Conservation (phyloP, 805 yeast species). For the Yamadazyma tumulicola region DNA sequence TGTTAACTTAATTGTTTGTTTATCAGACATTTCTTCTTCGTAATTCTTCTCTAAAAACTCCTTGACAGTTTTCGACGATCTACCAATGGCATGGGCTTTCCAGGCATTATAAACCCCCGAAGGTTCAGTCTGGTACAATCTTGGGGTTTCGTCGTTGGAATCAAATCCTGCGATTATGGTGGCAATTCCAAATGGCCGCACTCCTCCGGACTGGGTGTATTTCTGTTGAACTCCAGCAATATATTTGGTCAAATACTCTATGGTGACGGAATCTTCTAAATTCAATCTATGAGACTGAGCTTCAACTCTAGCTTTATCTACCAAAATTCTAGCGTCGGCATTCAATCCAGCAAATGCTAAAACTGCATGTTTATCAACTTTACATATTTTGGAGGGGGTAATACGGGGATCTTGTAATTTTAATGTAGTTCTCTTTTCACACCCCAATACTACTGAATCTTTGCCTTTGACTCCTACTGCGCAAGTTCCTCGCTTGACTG, state of each 20-base stretch:
- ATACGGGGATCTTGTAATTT: slow-evolving; percentile 95
- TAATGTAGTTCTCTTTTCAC: slow-evolving; percentile 93
- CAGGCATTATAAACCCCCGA: slow-evolving; percentile 96
- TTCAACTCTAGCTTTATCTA: slow-evolving; percentile 93
- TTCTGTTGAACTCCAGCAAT: slow-evolving; percentile 98
- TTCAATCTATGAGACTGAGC: slow-evolving; percentile 93
- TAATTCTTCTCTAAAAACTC: slow-evolving; percentile 93
- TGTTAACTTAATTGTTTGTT: slow-evolving; percentile 73
- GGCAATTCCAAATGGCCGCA: slow-evolving; percentile 95
- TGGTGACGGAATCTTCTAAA: slow-evolving; percentile 89
- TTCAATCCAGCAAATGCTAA: slow-evolving; percentile 95
- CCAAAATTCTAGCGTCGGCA: slow-evolving; percentile 95
- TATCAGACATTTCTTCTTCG: slow-evolving; percentile 56
- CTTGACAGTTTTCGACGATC: slow-evolving; percentile 90
- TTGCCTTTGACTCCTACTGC: slow-evolving; percentile 96
- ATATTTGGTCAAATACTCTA: slow-evolving; percentile 88
- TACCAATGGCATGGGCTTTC: slow-evolving; percentile 97
- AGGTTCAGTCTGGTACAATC: slow-evolving; percentile 92
- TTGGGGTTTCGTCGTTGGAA: slow-evolving; percentile 74
- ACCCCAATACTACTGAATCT: slow-evolving; percentile 86
- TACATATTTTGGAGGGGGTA: slow-evolving; percentile 91
- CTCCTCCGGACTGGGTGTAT: slow-evolving; percentile 98
- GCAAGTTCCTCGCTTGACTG: slow-evolving; percentile 97
- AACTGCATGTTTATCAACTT: slow-evolving; percentile 84
- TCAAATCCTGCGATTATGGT: slow-evolving; percentile 96